A percentile compares a stretch with the other conserved stretches of the same genome.
Conservation (phyloP, 2,329 filamentous ascomycete species). For the Paraphaeosphaeria minitans region DNA sequence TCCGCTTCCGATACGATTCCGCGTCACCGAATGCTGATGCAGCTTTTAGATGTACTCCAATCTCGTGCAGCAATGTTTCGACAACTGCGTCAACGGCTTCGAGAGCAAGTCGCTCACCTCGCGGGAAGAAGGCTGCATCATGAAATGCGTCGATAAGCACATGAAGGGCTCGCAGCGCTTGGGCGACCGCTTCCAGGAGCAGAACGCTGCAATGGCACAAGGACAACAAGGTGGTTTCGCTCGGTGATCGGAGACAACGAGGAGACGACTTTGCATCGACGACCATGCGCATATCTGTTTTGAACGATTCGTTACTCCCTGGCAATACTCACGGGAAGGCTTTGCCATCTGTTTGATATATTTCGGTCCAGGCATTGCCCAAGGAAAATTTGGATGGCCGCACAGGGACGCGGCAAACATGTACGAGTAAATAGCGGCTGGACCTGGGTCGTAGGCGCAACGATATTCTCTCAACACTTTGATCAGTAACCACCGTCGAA, state of each 20-base stretch:
- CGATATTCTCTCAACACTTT: constrained; percentile 10
- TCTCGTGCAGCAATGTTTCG: constrained; percentile 88
- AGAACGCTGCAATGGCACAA: constrained; percentile 71
- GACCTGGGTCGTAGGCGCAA: constrained; percentile 9
- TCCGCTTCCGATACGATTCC: constrained; percentile 5
- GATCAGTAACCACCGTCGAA: neutral
- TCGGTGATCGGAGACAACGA: constrained; percentile 33
- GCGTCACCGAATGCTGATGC: constrained; percentile 6
- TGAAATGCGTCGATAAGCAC: constrained; percentile 95
- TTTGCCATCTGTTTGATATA: neutral
- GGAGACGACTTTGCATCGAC: neutral
- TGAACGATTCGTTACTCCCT: neutral
- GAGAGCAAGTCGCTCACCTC: constrained; percentile 91
- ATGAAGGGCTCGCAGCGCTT: constrained; percentile 90
- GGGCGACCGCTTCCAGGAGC: constrained; percentile 85
- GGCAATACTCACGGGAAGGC: neutral
- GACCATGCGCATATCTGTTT: neutral
- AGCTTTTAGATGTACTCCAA: constrained; percentile 68
- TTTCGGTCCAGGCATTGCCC: neutral
- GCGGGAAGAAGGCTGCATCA: constrained; percentile 88
- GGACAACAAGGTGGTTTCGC: constrained; percentile 56
- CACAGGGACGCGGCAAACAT: neutral
- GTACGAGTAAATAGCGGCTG: constrained; percentile 8
- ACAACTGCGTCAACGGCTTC: constrained; percentile 97
- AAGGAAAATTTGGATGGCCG: neutral